Conservation (phyloP, 2,329 filamentous ascomycete genomes). For the Aureobasidium sp. region DNA sequence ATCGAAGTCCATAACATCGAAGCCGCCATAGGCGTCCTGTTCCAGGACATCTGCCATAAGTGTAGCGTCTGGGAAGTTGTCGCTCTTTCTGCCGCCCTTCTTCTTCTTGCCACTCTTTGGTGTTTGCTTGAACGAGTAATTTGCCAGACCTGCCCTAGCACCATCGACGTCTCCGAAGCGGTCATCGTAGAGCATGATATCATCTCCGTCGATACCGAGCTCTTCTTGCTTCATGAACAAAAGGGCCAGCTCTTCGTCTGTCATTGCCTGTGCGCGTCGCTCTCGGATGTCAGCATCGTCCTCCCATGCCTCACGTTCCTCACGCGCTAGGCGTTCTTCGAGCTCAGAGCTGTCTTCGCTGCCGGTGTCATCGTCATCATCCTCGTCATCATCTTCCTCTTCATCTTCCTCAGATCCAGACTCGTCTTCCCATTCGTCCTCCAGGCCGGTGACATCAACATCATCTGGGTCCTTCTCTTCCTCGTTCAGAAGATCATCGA, state of each 20-base stretch:
- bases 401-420: slow-evolving; percentile 23
- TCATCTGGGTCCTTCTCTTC: slow-evolving; percentile 26
- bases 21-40: slow-evolving; percentile 56
- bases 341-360: slow-evolving; percentile 30
- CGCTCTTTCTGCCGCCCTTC: slow-evolving; percentile 21
- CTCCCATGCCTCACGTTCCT: slow-evolving; percentile 30
- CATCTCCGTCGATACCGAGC: slow-evolving; percentile 53
- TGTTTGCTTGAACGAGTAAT: slow-evolving; percentile 19
- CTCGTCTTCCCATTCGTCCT: slow-evolving; percentile 18
- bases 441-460: slow-evolving; percentile 3
- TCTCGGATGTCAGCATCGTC: slow-evolving; percentile 36
- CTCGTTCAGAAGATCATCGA: slow-evolving; percentile 23
- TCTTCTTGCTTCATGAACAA: slow-evolving; percentile 56
- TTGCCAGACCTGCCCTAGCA: slow-evolving; percentile 25
- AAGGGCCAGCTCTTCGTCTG: slow-evolving; percentile 57
- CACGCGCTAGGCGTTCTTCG: slow-evolving; percentile 27
- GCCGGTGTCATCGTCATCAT: slow-evolving; percentile 33
- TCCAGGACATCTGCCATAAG: slow-evolving; percentile 53
- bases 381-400: slow-evolving; percentile 30
- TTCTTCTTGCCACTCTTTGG: slow-evolving; percentile 18
- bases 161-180: slow-evolving; percentile 26
- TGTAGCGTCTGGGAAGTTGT: slow-evolving; percentile 46
- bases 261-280: slow-evolving; percentile 34
- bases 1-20: slow-evolving; percentile 81
- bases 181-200: slow-evolving; percentile 50